Evolutionary conservation across 2,329 filamentous ascomycete genomes (phyloP), one percentile per base, ranked within the genome.

Genomic region (Fusarium sp.): DNA sequence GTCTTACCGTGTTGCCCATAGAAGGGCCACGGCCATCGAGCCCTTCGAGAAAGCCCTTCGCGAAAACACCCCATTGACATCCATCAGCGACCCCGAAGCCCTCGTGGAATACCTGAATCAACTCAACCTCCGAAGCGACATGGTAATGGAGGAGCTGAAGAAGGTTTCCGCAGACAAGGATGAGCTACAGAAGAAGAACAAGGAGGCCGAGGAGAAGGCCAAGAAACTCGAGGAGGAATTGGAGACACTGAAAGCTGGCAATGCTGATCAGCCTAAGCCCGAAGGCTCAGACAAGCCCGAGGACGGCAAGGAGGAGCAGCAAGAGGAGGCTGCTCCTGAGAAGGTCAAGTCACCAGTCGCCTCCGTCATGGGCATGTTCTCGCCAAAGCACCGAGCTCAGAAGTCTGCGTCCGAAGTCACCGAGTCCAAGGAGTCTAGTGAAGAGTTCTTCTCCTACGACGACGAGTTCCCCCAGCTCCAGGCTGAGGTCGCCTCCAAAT

Each of bases 71-170:
- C 96, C 96, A 3, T 85, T 98, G 38, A 93, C 94, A 6, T 96
- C 94, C 17, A 98, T 99, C 76, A 88, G 87, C 75, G 96, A 99
- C 68, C 94, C 96, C 0, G 90, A 91, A 62, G 92, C 95, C 3
- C 87, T 99, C 36, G 89, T 95, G 8, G 96, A 98, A 82, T 99
- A 98, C 79, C 87, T 99, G 31, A 94, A 92, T 75, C 94, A 98
- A 81, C 84, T 97, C 44, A 96, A 92, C 70, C 83, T 95, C 62
- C 96, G 97, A 79, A 92, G 92, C 46, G 94, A 97, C 77, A 97
- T 99, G 93, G 92, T 97, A 4, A 92, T 97, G 89, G 93, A 97
- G 53, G 96, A 99, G 82, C 86, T 98, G 65, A 98, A 97, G 84
- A 89, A 94, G 14, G 91, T 98, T 0, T 93, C 94, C 0, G 88